Base-by-base conservation (phyloP, 352 stramenopile genomes). In the Aphanomyces stellatus region DNA sequence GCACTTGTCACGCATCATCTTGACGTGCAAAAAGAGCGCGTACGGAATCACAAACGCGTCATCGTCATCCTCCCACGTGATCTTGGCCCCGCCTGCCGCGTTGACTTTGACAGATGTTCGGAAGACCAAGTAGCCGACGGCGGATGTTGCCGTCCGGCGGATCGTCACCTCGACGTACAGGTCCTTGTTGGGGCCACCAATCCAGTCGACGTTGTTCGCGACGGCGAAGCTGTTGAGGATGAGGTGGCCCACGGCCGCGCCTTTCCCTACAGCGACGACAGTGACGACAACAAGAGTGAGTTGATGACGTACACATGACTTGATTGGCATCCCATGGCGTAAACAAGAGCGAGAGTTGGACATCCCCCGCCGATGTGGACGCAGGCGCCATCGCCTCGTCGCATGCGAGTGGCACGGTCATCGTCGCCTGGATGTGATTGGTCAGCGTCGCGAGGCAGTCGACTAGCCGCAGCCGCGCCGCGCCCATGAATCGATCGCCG, bases 401-500 rank as follows among this genome's bases (percentile, higher is more conserved):
- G 46, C 48, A 34, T 15, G 34, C 48, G 11, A 55, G 25, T 33
- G 24, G 24, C 5, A 67, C 27, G 31, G 24, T 22, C 11, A 67
- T 4, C 1, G 48, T 51, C 13, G 37, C 40, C 19, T 49, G 40
- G n/a, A 48, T 49, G 8, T 67, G 37, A 40, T 49, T 49, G 17
- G 43, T 67, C 8, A 67, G 40, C 5, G 24, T 46, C 22, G 60
- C 41, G 3, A 67, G 19, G 30, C 11, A 22, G 15, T 67, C 60
- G 24, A 57, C 22, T 24, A 86, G 70, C 4, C 25, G 19, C 33
- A 86, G 63, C 4, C 74, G 69, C 2, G 74, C 57, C 25, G 72
- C 78, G 22, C 70, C 78, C 72, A 86, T 82, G 62, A 74, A 83
- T 1, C 73, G 69, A 62, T 82, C 74, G 4, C 64, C 72, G 1